These are phyloP conservation scores for Haplosporangium gracile DNA, from an alignment of 192 early-diverging fungal genomes.

Conservation along the genomic window DNA sequence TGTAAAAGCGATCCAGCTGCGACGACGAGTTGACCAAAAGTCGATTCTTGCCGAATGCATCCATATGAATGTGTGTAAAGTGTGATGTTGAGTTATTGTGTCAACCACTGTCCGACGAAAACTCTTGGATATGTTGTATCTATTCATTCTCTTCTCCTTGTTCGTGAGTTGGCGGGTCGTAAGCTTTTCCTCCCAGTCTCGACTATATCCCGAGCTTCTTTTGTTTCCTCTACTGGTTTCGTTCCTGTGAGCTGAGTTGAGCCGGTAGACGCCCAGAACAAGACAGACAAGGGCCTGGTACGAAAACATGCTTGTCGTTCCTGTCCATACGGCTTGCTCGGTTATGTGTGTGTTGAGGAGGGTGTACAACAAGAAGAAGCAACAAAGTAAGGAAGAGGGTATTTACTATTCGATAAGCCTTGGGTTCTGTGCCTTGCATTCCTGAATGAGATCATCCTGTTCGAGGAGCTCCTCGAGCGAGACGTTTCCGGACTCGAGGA, in stretches of 20 bases:
- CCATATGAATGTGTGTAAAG: neutral
- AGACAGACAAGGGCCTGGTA: neutral
- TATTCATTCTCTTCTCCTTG: neutral
- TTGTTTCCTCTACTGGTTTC: neutral
- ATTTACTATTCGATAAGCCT: slow-evolving; percentile 89
- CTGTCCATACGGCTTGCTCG: neutral
- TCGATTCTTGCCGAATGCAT: neutral
- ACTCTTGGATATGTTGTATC: neutral
- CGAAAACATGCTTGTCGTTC: neutral
- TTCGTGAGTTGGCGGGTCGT: neutral
- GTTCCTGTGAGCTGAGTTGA: neutral
- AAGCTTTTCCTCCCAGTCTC: neutral
- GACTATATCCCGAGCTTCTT: neutral
- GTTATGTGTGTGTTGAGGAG: neutral
- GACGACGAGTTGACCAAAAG: neutral
- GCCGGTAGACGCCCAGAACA: neutral
- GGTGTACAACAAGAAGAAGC: neutral
- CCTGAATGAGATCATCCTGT: slow-evolving; percentile 94
- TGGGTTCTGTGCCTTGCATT: slow-evolving; percentile 92
- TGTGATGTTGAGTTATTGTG: neutral
- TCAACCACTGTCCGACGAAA: neutral
- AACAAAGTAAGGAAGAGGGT: neutral
- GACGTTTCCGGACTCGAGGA: slow-evolving; percentile 92
- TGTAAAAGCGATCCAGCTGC: neutral
- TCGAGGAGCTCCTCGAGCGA: slow-evolving; percentile 93